Conservation (phyloP, 495 filamentous ascomycete genomes). For the Hypoxylon intermedium region DNA sequence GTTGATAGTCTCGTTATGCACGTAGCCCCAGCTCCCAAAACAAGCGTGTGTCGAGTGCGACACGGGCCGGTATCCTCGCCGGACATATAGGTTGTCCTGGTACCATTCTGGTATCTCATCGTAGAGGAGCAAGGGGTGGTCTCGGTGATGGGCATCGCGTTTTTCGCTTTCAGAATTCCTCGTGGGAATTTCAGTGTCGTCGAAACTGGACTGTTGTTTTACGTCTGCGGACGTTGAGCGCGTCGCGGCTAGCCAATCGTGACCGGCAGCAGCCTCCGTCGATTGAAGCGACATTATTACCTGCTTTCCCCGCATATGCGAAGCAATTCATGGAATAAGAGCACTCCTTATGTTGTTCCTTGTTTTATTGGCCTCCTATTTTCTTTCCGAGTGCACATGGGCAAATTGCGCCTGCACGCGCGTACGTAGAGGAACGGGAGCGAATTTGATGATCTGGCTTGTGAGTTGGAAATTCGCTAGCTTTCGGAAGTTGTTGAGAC, state of each 20-base stretch:
- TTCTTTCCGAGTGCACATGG: no score
- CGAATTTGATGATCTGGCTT: constrained; percentile 18
- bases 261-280: not conserved
- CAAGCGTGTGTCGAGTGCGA: constrained; percentile 70
- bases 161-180: constrained; percentile 28
- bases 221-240: constrained; percentile 11
- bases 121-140: constrained; percentile 44
- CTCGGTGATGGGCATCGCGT: constrained; percentile 38
- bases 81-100: constrained; percentile 80
- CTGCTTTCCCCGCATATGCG: not conserved
- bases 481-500: not conserved
- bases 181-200: constrained; percentile 11
- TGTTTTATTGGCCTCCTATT: no score
- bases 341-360: not conserved
- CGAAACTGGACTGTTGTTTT: constrained; percentile 11
- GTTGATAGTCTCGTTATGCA: constrained; percentile 88
- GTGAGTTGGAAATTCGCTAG: constrained; percentile 11
- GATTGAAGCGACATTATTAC: constrained; percentile 10
- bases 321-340: not conserved
- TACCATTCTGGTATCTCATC: constrained; percentile 73
- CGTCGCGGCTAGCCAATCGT: not conserved
- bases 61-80: constrained; percentile 72
- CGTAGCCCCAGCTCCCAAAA: constrained; percentile 68
- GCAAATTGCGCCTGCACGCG: no score
- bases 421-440: constrained; percentile 11